Evolutionary conservation across 2,329 filamentous ascomycete species (phyloP), one percentile per base, ranked within the genome.

Genomic region (Penicillium nordicum): DNA sequence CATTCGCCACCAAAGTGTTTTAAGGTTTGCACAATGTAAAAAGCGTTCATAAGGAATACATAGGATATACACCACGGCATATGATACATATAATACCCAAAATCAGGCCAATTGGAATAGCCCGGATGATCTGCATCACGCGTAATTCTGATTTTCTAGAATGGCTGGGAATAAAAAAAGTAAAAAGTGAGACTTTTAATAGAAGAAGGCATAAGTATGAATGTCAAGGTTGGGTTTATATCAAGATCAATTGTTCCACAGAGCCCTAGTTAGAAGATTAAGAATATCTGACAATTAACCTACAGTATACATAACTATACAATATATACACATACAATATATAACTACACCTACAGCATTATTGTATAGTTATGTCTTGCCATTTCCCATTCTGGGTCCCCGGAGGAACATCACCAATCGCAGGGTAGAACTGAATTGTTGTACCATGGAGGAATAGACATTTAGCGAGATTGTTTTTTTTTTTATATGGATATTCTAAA

Each of bases 391-490:
- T 11, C 16, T 48, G 16, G 14, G 38, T 27, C 41, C 29, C 29
- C 27, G 42, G 48, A 59, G 48, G 60, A 59, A 61, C 60, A 47
- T 55, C 58, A 47, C 60, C 60, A 63, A 61, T 63, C 23, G 58
- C 45, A 37, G 34, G 21, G 16, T n/a, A 30, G 49, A 18, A 34
- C 34, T 50, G 42, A 48, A 53, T 48, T 40, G 54, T 57, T 57
- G 57, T 60, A 52, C 59, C 57, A 57, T 49, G 58, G 60, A 48
- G 44, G 45, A 1, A 34, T 10, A 25, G 12, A 16, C 6, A 16
- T 42, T 14, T 42, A 14, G 18, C 40, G n/a, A 38, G 36, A 38
- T 18, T 37, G 5, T n/a, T n/a, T 4, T 37, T 10, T 1, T 21
- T 21, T 3, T 21, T 21, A 21, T 21, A 21, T 29, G 10, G 11